phyloP scores from a whole-genome alignment of 495 filamentous ascomycete genomes.

The Articulospora tetracladia region DNA sequence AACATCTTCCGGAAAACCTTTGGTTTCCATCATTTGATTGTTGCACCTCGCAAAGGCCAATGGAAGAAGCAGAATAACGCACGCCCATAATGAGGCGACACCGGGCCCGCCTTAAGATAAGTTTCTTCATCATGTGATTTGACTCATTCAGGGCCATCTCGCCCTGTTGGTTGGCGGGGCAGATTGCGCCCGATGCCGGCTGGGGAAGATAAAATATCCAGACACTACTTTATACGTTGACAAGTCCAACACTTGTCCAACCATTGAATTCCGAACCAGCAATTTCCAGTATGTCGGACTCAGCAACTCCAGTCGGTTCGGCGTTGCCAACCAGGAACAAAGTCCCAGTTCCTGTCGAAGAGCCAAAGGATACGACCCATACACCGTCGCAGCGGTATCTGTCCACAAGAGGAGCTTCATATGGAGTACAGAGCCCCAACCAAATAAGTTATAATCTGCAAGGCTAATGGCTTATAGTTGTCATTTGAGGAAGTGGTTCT shows the following conservation, averaged over 20 bases:
- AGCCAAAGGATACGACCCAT: slow-evolving; percentile 33
- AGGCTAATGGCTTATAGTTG: slow-evolving; percentile 47
- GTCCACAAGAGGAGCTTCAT: slow-evolving; percentile 75
- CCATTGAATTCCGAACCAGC: not conserved
- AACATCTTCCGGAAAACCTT: not conserved
- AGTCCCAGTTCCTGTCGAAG: slow-evolving; percentile 4
- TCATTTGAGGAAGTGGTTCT: slow-evolving; percentile 90
- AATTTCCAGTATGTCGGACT: slow-evolving; percentile 25
- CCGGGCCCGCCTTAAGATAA: not conserved
- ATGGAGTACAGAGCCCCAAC: slow-evolving; percentile 52
- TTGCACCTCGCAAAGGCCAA: not conserved
- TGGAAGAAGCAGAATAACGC: not conserved
- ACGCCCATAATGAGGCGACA: not conserved
- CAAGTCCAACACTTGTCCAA: not conserved
- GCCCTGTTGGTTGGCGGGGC: not conserved
- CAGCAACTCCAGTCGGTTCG: slow-evolving; percentile 17
- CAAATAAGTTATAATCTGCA: not conserved
- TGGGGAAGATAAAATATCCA: not conserved
- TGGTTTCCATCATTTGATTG: not conserved
- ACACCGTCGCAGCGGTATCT: slow-evolving; percentile 74
- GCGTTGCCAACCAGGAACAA: slow-evolving; percentile 19
- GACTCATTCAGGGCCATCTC: not conserved
- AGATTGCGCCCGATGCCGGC: not conserved
- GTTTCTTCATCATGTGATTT: not conserved
- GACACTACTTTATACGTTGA: not conserved